Evolutionary conservation across 257 asterid genomes (phyloP).

Genomic region (Schizonepeta tenuifolia): DNA sequence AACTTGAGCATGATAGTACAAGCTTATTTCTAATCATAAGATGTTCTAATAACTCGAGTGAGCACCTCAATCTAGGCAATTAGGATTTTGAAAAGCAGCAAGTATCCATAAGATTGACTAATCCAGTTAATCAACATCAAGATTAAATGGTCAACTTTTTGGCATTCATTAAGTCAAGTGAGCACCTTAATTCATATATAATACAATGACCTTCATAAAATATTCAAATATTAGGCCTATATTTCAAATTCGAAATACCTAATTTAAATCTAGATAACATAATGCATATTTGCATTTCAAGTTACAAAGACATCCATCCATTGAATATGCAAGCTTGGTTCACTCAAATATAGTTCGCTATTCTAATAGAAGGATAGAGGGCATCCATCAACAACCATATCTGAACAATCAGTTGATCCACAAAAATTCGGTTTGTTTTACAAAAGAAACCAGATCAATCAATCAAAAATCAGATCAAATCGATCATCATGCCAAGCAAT

Average conservation of each 20-base stretch:
- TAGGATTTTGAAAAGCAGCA: no score
- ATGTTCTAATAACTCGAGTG: no score
- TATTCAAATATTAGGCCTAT: not conserved
- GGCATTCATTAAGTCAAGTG: no score
- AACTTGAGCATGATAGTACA: no score
- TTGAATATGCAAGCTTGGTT: no score
- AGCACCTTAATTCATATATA: not conserved
- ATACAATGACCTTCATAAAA: not conserved
- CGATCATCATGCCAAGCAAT: constrained; percentile 29
- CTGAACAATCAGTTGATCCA: constrained; percentile 23
- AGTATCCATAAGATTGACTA: no score
- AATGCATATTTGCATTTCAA: not conserved
- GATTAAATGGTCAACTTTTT: no score
- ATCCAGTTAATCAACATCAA: no score
- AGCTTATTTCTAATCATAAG: no score
- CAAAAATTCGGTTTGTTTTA: not conserved
- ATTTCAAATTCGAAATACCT: not conserved
- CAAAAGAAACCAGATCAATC: constrained; percentile 9
- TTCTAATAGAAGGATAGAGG: not conserved
- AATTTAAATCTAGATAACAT: not conserved
- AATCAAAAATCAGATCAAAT: constrained; percentile 26
- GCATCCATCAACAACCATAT: constrained; percentile 13
- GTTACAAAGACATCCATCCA: not conserved
- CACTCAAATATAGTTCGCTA: constrained; percentile 16
- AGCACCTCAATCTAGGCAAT: no score